phyloP scores from a whole-genome alignment of 1,284 basidiomycete species.

The Leccinum ponderosum region DNA sequence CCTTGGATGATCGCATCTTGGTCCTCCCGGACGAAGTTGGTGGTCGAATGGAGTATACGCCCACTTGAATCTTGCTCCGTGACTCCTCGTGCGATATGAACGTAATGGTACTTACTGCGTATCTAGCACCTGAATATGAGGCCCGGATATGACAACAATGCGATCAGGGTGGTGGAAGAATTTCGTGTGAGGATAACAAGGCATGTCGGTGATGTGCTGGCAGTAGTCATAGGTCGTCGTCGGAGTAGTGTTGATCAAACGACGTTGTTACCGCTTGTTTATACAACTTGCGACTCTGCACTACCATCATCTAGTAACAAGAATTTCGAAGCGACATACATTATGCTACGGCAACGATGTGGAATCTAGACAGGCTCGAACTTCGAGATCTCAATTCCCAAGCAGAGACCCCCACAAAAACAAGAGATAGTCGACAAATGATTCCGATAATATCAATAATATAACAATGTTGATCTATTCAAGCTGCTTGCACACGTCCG shows the following conservation, averaged over 20 bases:
- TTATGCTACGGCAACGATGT: background rate
- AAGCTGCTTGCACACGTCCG: no score
- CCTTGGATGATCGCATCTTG: conserved; percentile 42
- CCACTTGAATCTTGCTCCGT: conserved; percentile 49
- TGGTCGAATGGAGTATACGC: conserved; percentile 47
- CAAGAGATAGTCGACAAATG: no score
- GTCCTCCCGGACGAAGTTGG: conserved; percentile 33
- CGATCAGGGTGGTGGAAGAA: conserved; percentile 41
- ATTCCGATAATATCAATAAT: no score
- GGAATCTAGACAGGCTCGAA: background rate
- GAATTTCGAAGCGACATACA: background rate
- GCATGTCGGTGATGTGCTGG: conserved; percentile 14
- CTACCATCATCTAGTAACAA: background rate
- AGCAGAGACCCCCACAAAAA: background rate
- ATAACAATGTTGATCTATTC: no score
- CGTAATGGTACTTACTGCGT: conserved; percentile 39
- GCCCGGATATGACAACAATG: conserved; percentile 52
- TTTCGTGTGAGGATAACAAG: conserved; percentile 46
- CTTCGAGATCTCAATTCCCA: background rate
- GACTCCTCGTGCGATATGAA: background rate
- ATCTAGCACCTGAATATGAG: conserved; percentile 59
- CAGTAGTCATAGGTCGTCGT: background rate
- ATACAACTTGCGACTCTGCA: background rate
- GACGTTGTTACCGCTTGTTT: background rate
- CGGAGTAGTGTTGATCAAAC: background rate